Evolutionary conservation across 2,329 filamentous ascomycete species (phyloP), one percentile per base, ranked within the genome.

Genomic region (Gyromitra esculenta): DNA sequence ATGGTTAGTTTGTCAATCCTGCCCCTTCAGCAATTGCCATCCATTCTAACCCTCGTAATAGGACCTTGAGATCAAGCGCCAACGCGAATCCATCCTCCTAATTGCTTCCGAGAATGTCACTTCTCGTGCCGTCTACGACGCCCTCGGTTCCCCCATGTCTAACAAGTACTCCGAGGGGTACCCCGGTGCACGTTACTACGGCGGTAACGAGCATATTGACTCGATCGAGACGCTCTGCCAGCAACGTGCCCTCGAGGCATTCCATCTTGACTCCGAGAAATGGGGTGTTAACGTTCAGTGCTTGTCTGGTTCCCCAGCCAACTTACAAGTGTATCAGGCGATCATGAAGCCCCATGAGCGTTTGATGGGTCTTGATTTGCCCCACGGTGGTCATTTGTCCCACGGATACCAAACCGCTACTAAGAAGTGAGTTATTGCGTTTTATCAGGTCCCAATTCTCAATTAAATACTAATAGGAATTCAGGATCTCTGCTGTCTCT

Each of bases 131-230:
- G 96, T 99, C 83, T 97, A 97, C 87, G 94, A 99, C 87, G 96
- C 96, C 77, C 90, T 99, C 80, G 96, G 96, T 82, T 94, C 91
- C 75, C 91, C 92, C 84, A 96, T 96, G 92, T 93, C 92, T 85
- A 97, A 99, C 90, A 99, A 99, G 88, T 99, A 99, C 89, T 97
- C 94, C 18, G 96, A 99, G 88, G 96, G 96, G 80, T 97, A 97
- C 85, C 96, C 96, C 81, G 96, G 96, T 84, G 96, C 96, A 82
- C 91, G 96, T 85, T 99, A 99, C 89, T 99, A 99, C 83, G 96
- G 96, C 83, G 96, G 96, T 83, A 99, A 99, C 88, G 92, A 99
- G 88, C 93, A 96, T 89, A 99, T 99, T 81, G 96, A 99, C 85
- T 88, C 93, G 85, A 94, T 97, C 82, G 96, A 99, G 89, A 89